Conservation (phyloP, 1,284 basidiomycete genomes). For the Cryptococcus wingfieldii region DNA sequence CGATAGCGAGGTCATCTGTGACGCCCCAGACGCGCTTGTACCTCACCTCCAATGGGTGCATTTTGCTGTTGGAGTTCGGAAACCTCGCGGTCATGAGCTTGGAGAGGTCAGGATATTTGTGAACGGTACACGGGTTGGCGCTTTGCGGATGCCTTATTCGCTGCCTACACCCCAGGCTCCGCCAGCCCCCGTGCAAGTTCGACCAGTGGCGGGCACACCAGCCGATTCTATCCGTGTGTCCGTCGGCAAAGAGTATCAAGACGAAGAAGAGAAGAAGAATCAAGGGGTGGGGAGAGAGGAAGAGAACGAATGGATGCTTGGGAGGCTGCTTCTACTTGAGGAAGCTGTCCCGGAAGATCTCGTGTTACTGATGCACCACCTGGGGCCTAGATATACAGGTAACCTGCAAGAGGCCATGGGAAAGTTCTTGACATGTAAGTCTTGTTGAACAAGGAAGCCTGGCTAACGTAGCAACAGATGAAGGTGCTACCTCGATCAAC, state of each 20-base stretch:
- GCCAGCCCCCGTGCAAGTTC: constrained; percentile 11
- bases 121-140: constrained; percentile 40
- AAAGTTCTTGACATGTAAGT: constrained; percentile 47
- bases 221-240: constrained; percentile 24
- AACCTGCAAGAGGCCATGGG: constrained; percentile 47
- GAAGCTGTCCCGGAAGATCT: constrained; percentile 47
- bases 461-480: constrained; percentile 23
- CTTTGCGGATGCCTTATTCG: constrained; percentile 36
- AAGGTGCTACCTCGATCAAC: constrained; percentile 48
- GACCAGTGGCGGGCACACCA: background rate
- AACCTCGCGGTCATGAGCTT: constrained; percentile 21
- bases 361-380: constrained; percentile 42
- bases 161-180: constrained; percentile 12
- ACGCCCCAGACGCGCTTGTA: constrained; percentile 41
- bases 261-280: constrained; percentile 6
- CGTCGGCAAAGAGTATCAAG: constrained; percentile 18
- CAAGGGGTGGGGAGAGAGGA: constrained; percentile 28
- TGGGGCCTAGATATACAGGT: constrained; percentile 47
- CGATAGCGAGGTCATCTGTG: constrained; percentile 36
- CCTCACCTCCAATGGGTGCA: constrained; percentile 47
- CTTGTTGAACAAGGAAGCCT: too few species aligned
- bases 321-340: constrained; percentile 36
- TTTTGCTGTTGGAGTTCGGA: constrained; percentile 39
- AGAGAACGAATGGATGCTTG: constrained; percentile 46
- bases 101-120: constrained; percentile 41